Base-by-base conservation (phyloP, 345 rosid genomes). In the Eucalyptus regnans region DNA sequence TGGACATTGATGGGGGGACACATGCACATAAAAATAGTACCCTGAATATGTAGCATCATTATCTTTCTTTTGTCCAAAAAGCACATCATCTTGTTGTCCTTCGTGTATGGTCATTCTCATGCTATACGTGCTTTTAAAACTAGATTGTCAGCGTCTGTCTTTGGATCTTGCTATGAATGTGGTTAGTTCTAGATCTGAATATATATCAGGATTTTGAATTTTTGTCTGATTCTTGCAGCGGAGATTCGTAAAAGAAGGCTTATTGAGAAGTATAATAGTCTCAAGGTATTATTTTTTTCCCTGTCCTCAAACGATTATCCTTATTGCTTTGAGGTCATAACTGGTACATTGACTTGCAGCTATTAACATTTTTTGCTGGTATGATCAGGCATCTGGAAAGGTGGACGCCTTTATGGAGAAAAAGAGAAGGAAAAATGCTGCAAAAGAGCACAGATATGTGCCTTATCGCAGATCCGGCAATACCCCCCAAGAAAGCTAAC, bases 361-460 rank as follows among this genome's bases (percentile, higher is more conserved):
- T 58, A 84, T 16, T 14, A 11, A 88, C 29, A 12, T 15, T 27
- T 43, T 52, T 41, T 29, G 11, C 5, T 41, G 80, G 41, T 58
- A 16, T 60, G 84, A 27, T 83, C 88, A 96, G 98, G 96, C 91
- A 93, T 92, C 97, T 50, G 98, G 99, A 68, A 95, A 97, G 93
- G 97, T 97, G 86, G 93, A 95, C 52, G 93, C 99, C 58, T 97
- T 92, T 88, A 89, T 98, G 12, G 98, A 97, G 94, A 96, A 98
- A 91, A 93, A 89, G 87, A 95, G 99, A 90, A 94, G 91, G 95
- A 98, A 95, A 93, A 96, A 96, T 91, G 99, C 99, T 87, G 91
- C 99, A 2, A 98, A 98, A 92, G 99, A 98, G 89, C 98, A 94
- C 68, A 92, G 96, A 89, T 97, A 86, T 94, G 92, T 97, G 95